Base-by-base conservation (phyloP, 164 flowering plant genomes). In the Macadamia tetraphylla region DNA sequence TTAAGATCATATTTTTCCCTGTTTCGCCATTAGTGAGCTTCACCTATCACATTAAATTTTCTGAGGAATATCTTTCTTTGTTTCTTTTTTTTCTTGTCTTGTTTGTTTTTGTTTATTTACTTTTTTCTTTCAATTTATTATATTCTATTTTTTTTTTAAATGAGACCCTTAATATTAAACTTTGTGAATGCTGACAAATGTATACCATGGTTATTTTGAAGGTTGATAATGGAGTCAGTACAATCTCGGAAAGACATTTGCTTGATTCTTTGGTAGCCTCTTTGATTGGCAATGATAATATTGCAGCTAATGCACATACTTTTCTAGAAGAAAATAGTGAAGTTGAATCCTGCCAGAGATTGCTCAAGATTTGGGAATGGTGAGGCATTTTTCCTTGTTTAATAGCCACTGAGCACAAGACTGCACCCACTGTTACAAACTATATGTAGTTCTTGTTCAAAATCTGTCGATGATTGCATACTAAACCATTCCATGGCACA, bases 301-400 rank as follows among this genome's bases (percentile, higher is more conserved):
- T 62, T 72, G 70, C 67, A 14, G 55, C 76, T 48, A 78, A 76
- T 68, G 89, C 84, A n/a, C 86, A 14, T 63, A 71, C 84, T 44
- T 89, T 86, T 69, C 75, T 91, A 71, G 86, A 85, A 79, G 85
- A 87, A 48, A 81, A 85, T 70, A 68, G 62, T 57, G 82, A 76
- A 30, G 60, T 72, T 12, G 94, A 85, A 59, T 48, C 82, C 49
- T 87, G 88, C 70, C 80, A 79, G 66, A 74, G 51, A 66, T 73
- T 93, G 79, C 76, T 86, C 60, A 76, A 73, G 55, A 80, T 77
- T 82, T 87, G 91, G 97, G 78, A 81, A 29, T 49, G 82, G 98
- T 89, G 69, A 77, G 84, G 40, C 52, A 29, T 32, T 29, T n/a
- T 46, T 8, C 23, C 23, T 30, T 65, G 44, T 18, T 56, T 15